A percentile compares a stretch with the other conserved stretches of the same genome.
phyloP scores from a whole-genome alignment of 306 rosid species.

The Senna siamea region DNA sequence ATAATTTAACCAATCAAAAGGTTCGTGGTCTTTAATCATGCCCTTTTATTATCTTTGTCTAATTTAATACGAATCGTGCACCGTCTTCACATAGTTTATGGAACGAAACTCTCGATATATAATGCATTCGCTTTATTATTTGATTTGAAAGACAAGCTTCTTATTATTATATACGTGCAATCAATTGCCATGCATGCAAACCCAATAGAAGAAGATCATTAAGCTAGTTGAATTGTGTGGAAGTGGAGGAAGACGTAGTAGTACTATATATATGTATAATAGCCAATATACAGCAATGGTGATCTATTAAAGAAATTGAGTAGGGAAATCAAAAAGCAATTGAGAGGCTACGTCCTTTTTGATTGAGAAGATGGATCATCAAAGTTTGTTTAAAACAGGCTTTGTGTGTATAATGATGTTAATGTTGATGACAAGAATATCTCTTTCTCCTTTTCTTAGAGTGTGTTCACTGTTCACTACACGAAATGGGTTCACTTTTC shows the following conservation, averaged over 20 bases:
- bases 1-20: not conserved
- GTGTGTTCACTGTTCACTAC: not conserved
- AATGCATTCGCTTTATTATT: not conserved
- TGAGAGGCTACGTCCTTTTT: too few relatives aligned
- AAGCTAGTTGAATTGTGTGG: not conserved
- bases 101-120: not conserved
- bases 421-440: not conserved
- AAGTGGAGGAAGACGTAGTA: too few relatives aligned
- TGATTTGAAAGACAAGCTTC: not conserved
- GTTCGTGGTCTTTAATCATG: not conserved
- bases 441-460: not conserved
- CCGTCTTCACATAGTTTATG: not conserved
- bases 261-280: too few relatives aligned
- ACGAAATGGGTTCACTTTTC: not conserved
- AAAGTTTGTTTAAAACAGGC: not conserved
- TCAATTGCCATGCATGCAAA: slow-evolving; percentile 35
- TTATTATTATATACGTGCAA: not conserved
- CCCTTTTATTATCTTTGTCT: not conserved
- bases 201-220: slow-evolving; percentile 20
- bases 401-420: not conserved
- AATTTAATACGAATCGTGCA: not conserved
- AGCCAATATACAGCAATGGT: too few relatives aligned
- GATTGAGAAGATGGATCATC: too few relatives aligned
- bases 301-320: too few relatives aligned
- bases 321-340: not conserved